Evolutionary conservation across 2,329 filamentous ascomycete species (phyloP), one percentile per base, ranked within the genome.

Genomic region (Colletotrichum neosansevieriae): DNA sequence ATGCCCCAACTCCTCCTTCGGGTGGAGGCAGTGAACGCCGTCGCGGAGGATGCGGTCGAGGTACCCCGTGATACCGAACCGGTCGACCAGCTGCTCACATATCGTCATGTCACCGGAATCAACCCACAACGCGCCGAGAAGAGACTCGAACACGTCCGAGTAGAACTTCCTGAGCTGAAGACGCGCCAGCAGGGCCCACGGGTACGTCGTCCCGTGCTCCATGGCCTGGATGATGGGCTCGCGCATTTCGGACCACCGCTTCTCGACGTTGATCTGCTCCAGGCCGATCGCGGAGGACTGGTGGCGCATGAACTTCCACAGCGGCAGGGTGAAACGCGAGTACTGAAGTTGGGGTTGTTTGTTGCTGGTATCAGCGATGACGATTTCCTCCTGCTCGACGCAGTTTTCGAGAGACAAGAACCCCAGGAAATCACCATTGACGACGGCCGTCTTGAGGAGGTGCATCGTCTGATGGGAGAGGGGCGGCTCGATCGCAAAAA

Each of bases 91-190:
- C 0, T 60, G 74, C 57, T 85, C 81, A 73, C 93, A 97, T 0
- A 76, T 77, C 0, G 81, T 81, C 13, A 93, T 75, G 1, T 86
- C 84, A 0, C 91, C 92, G 0, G 85, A 92, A 76, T 98, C 96
- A 19, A 97, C 82, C 83, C 92, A 98, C 0, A 98, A 85, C 0
- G 94, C 94, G 0, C 93, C 95, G 0, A 98, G 78, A 0, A 97
- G 76, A 36, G 88, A 88, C 80, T 98, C 95, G 10, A 98, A 83
- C 7, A 98, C 80, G 76, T 98, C 94, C 0, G 92, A 95, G 78
- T 92, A 91, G 77, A 93, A 92, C 75, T 98, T 98, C 15, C 88
- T 88, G 0, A 90, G 85, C 13, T 85, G 83, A 1, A 97, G 81
- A 0, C 86, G 83, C 0, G 89, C 83, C 1, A 98, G 86, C 0